Base-by-base conservation (phyloP, 305 asterid species). In the Rubia balearica region DNA sequence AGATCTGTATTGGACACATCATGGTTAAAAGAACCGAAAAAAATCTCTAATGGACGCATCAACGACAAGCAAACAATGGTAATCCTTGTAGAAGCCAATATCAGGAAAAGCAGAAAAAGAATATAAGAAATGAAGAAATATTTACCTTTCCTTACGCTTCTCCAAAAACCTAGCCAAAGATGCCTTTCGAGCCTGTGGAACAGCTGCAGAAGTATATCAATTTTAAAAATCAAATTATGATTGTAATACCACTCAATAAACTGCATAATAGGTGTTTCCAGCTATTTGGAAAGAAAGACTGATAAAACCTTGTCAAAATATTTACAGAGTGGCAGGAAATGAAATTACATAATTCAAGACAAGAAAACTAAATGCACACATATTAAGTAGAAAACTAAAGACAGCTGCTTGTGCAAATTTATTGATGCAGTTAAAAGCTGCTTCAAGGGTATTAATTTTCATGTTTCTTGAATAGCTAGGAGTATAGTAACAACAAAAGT, bases 81-180 rank as follows among this genome's bases (percentile, higher is more conserved):
- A 36, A 36, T 36, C 6, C 6, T 36, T 5, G 7, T 6, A 36
- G 40, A 36, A 36, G 40, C 40, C 40, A 36, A 36, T 36, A 36
- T 36, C 40, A 36, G 0, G 40, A 36, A 36, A 36, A 0, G 40
- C 40, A 36, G 40, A 30, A 36, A 36, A 36, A 6, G 40, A 36
- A 5, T 36, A 41, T 61, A 67, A 48, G 71, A 2, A 53, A 3
- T 2, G 17, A 42, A 24, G 13, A 40, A 17, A 72, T 30, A 36
- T 72, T 75, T 80, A 90, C 97, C 96, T 90, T 82, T 88, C 97
- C 79, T 85, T 87, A 0, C 97, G 97, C 86, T 84, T 88, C 84
- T 87, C 96, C 79, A 90, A 59, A 76, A 90, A 90, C 19, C 94
- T 83, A 71, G 94, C 90, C 73, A 90, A 74, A 55, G 97, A 91